These are phyloP conservation scores for Suillus fuscotomentosus DNA, from an alignment of 768 basidiomycete species.

Conservation along the genomic window DNA sequence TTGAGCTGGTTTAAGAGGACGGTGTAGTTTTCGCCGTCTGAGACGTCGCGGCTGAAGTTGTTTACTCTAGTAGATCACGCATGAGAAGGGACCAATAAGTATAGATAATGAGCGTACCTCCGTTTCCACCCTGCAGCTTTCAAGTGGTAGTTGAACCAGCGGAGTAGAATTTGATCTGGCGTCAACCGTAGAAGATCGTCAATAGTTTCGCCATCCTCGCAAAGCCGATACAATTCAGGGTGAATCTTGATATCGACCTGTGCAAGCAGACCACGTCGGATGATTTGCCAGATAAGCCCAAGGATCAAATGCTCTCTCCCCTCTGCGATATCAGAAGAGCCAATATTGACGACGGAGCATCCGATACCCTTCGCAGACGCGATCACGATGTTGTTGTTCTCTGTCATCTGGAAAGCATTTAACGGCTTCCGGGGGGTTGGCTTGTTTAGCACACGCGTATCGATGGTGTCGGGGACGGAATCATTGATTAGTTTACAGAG, in stretches of 20 bases:
- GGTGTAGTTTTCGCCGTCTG: slow-evolving; percentile 97
- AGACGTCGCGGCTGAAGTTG: slow-evolving; percentile 98
- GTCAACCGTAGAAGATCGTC: slow-evolving; percentile 93
- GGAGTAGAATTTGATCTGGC: slow-evolving; percentile 94
- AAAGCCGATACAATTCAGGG: slow-evolving; percentile 92
- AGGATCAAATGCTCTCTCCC: slow-evolving; percentile 96
- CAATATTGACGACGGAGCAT: slow-evolving; percentile 98
- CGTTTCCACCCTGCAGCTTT: slow-evolving; percentile 92
- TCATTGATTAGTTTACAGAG: slow-evolving; percentile 99
- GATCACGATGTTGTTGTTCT: slow-evolving; percentile 99
- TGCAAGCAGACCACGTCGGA: slow-evolving; percentile 85
- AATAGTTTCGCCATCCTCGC: slow-evolving; percentile 96
- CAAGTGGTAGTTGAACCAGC: slow-evolving; percentile 99
- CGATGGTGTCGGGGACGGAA: slow-evolving; percentile 98
- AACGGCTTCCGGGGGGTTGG: slow-evolving; percentile 75
- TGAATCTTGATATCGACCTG: slow-evolving; percentile 99
- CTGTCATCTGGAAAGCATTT: slow-evolving; percentile 98
- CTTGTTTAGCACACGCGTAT: slow-evolving; percentile 96
- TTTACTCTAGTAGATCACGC: slow-evolving; percentile 62
- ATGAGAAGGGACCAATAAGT: slow-evolving; percentile 6
- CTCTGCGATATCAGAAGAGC: slow-evolving; percentile 87
- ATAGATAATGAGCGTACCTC: slow-evolving; percentile 44
- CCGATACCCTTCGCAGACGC: slow-evolving; percentile 97
- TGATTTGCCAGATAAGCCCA: slow-evolving; percentile 98
- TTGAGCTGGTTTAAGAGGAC: slow-evolving; percentile 94